Conservation (phyloP, 2,329 filamentous ascomycete species). For the Niveomyces coronatus region DNA sequence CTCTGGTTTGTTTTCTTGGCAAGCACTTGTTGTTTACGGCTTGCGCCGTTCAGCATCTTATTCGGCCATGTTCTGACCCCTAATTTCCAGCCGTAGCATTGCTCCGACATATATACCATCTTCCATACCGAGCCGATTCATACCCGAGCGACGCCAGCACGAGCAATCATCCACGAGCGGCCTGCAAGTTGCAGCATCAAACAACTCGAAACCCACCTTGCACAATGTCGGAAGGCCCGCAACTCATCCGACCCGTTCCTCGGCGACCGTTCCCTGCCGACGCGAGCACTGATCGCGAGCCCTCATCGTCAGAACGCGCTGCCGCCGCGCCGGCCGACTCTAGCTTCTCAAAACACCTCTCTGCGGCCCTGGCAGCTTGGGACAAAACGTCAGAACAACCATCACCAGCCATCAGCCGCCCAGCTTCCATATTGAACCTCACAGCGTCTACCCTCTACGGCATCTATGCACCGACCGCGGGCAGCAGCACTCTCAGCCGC, state of each 20-base stretch:
- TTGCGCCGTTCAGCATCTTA: too few species aligned
- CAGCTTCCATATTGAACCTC: conserved; percentile 73
- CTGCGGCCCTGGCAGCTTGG: conserved; percentile 21
- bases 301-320: conserved; percentile 11
- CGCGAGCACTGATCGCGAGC: conserved; percentile 28
- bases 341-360: conserved; percentile 11
- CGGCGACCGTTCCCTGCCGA: conserved; percentile 58
- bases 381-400: conserved; percentile 5
- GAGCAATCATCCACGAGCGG: too few species aligned
- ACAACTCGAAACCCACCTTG: too few species aligned
- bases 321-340: conserved; percentile 10
- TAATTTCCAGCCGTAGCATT: too few species aligned
- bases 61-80: too few species aligned
- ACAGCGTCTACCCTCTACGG: conserved; percentile 83
- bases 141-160: too few species aligned
- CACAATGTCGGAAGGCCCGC: conserved; percentile 38
- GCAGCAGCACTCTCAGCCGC: conserved; percentile 33
- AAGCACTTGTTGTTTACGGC: too few species aligned
- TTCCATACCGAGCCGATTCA: too few species aligned
- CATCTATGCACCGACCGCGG: conserved; percentile 68
- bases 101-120: too few species aligned
- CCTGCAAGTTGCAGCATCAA: too few species aligned
- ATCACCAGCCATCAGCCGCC: conserved; percentile 46
- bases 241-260: conserved; percentile 58
- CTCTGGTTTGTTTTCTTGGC: too few species aligned